Percentiles rank a stretch among this genome's conserved stretches.
Evolutionary conservation across 2,329 filamentous ascomycete species (phyloP).

Genomic region (Rachicladosporium sp.): DNA sequence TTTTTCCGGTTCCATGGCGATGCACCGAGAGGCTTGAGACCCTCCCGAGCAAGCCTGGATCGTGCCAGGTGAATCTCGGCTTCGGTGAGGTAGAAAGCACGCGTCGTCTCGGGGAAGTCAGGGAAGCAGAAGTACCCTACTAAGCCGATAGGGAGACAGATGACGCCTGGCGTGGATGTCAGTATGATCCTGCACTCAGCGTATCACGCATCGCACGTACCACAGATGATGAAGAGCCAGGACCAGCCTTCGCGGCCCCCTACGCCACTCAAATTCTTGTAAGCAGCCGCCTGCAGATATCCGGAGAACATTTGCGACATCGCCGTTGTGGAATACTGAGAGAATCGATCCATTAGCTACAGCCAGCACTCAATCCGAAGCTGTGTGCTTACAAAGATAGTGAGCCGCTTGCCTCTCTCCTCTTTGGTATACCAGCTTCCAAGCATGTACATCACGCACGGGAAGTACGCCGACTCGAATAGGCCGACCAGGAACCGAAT

Average conservation of each 20-base stretch:
- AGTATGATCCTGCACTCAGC: neutral
- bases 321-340: too few relatives aligned
- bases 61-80: conserved; percentile 1
- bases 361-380: too few relatives aligned
- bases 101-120: conserved; percentile 39
- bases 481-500: conserved; percentile 8
- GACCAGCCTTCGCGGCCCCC: conserved; percentile 36
- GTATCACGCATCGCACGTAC: conserved; percentile 18
- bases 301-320: conserved; percentile 33
- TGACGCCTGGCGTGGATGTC: conserved; percentile 14
- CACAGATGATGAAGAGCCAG: conserved; percentile 40
- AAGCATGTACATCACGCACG: conserved; percentile 9
- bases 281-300: conserved; percentile 43
- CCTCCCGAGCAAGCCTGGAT: too few relatives aligned
- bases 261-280: conserved; percentile 25
- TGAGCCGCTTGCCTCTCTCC: conserved; percentile 1
- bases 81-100: conserved; percentile 30
- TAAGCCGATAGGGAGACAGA: conserved; percentile 40
- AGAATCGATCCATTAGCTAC: too few relatives aligned
- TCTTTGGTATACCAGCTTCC: conserved; percentile 9
- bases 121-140: conserved; percentile 38
- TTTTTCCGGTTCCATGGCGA: conserved; percentile 1
- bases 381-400: conserved; percentile 2
- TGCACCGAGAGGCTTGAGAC: neutral
- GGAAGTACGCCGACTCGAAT: conserved; percentile 12